Conservation (phyloP, 225 moss, liverwort and hornwort species). For the Lunularia cruciata region DNA sequence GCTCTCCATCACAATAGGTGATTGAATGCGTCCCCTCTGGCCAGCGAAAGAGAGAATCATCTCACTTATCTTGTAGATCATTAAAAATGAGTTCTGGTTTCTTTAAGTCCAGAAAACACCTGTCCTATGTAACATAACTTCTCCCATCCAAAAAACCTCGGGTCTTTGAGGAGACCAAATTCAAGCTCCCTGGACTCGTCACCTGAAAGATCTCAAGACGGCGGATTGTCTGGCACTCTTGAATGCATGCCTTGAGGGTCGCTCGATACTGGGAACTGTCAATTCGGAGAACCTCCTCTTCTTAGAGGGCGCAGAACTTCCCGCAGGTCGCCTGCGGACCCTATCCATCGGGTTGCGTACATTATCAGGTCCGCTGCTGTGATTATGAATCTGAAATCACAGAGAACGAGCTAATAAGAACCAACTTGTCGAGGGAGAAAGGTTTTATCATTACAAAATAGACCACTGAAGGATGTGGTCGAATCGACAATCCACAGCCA, state of each 20-base stretch:
- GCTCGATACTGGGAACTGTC: background rate
- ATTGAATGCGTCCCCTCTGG: background rate
- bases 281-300: constrained; percentile 12
- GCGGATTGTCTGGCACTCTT: background rate
- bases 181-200: background rate
- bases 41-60: background rate
- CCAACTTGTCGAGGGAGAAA: no score
- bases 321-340: constrained; percentile 10
- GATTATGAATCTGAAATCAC: background rate
- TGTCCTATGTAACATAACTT: no score
- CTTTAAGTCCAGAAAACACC: no score
- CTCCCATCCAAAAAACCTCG: no score
- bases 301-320: background rate
- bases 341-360: background rate
- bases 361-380: background rate
- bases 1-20: no score
- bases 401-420: background rate
- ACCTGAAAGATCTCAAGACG: constrained; percentile 11
- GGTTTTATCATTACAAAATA: no score
- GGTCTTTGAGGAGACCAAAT: background rate
- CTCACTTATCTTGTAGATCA: background rate
- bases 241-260: background rate
- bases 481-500: no score
- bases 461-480: background rate
- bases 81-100: background rate